phyloP scores from a whole-genome alignment of 2,329 filamentous ascomycete genomes.

The Alternaria angustiovoidea region DNA sequence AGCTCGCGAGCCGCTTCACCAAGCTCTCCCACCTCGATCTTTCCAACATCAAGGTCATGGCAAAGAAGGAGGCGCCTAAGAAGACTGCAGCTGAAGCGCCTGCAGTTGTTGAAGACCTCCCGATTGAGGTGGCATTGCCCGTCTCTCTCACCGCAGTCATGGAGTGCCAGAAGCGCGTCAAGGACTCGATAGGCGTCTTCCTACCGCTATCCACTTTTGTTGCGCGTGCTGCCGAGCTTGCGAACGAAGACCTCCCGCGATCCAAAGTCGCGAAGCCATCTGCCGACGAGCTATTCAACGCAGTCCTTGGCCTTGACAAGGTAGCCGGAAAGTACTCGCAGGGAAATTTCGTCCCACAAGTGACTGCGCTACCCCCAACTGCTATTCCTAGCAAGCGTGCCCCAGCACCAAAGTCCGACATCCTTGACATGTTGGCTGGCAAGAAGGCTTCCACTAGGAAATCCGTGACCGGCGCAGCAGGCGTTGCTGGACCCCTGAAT shows the following conservation, averaged over 20 bases:
- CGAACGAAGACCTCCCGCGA: conserved; percentile 84
- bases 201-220: conserved; percentile 89
- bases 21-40: conserved; percentile 87
- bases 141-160: conserved; percentile 82
- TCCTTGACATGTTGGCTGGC: conserved; percentile 77
- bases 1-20: conserved; percentile 74
- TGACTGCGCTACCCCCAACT: conserved; percentile 59
- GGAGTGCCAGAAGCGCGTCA: conserved; percentile 80
- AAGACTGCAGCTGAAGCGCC: conserved; percentile 54
- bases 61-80: conserved; percentile 56
- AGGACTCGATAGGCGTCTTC: conserved; percentile 78
- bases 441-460: conserved; percentile 43
- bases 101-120: conserved; percentile 55
- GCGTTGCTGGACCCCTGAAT: conserved; percentile 65
- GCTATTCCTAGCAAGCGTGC: conserved; percentile 40
- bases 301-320: conserved; percentile 76
- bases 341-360: conserved; percentile 76
- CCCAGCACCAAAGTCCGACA: conserved; percentile 66
- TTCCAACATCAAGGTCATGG: conserved; percentile 88
- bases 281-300: conserved; percentile 85
- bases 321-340: conserved; percentile 57
- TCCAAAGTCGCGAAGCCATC: conserved; percentile 71
- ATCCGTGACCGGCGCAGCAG: conserved; percentile 28
- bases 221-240: conserved; percentile 81
- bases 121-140: conserved; percentile 72